These are phyloP conservation scores for Asterophora lycoperdoides DNA, from an alignment of 768 basidiomycete species.

Conservation along the genomic window DNA sequence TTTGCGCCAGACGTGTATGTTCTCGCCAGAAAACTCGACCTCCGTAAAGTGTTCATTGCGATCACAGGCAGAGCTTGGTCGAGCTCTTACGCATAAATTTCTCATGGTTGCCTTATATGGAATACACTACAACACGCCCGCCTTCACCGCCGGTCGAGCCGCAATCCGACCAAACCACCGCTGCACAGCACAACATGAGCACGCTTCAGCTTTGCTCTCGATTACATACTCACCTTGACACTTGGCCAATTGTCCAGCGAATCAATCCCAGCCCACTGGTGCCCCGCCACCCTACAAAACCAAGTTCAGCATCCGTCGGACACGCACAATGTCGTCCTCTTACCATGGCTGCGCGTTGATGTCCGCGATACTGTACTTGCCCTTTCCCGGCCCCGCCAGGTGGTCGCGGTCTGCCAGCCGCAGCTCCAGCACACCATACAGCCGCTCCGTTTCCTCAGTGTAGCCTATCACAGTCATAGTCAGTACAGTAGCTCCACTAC, in stretches of 20 bases:
- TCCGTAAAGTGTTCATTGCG: constrained; percentile 22
- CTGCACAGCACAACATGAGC: constrained; percentile 8
- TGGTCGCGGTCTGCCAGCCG: constrained; percentile 41
- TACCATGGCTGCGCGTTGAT: constrained; percentile 30
- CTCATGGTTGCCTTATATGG: neutral
- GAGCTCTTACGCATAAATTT: neutral
- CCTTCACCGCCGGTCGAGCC: constrained; percentile 19
- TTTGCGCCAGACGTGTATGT: constrained; percentile 43
- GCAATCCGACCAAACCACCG: constrained; percentile 24
- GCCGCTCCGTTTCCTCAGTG: constrained; percentile 42
- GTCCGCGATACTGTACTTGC: constrained; percentile 37
- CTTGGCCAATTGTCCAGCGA: constrained; percentile 35
- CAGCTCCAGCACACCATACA: constrained; percentile 46
- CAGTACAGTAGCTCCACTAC: neutral
- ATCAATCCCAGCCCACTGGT: constrained; percentile 28
- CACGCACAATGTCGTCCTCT: constrained; percentile 13
- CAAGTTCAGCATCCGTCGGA: neutral
- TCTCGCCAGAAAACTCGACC: constrained; percentile 24
- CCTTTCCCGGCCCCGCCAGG: constrained; percentile 33
- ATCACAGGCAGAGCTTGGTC: no score
- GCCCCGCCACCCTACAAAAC: constrained; percentile 29
- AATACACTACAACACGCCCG: constrained; percentile 9
- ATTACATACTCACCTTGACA: constrained; percentile 25
- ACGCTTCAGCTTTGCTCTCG: neutral
- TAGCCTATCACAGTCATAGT: constrained; percentile 31